phyloP scores from a whole-genome alignment of 169 alveolate genomes.

The Cryptosporidium xiaoi region DNA sequence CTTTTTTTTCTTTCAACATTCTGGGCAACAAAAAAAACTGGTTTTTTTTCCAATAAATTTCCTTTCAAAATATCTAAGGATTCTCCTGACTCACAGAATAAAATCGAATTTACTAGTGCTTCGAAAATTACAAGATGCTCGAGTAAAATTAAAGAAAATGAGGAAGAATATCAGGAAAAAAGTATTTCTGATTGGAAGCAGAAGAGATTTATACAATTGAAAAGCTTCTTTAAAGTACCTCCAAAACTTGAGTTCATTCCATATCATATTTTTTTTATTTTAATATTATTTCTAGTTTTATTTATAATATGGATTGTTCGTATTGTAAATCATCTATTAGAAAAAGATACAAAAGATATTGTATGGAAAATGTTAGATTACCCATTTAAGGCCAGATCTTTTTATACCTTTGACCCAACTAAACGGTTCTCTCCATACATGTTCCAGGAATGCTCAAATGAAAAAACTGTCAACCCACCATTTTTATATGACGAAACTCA shows the following conservation, averaged over 20 bases:
- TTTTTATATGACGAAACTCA: slow-evolving; percentile 36
- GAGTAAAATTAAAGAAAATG: neutral
- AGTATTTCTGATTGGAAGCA: neutral
- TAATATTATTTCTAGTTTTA: slow-evolving; percentile 9
- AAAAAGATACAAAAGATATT: slow-evolving; percentile 20
- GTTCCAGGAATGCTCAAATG: slow-evolving; percentile 29
- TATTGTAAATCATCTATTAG: slow-evolving; percentile 8
- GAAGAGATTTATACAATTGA: slow-evolving; percentile 4
- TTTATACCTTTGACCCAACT: slow-evolving; percentile 39
- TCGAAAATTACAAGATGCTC: neutral
- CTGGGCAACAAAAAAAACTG: slow-evolving; percentile 43
- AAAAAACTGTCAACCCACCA: slow-evolving; percentile 12
- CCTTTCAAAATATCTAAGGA: neutral
- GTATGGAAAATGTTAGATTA: slow-evolving; percentile 51
- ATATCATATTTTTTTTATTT: slow-evolving; percentile 38
- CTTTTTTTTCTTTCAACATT: slow-evolving; percentile 69
- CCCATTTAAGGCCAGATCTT: slow-evolving; percentile 67
- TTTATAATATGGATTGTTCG: slow-evolving; percentile 30
- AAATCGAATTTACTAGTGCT: slow-evolving; percentile 7
- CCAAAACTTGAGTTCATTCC: slow-evolving; percentile 72
- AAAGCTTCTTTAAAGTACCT: slow-evolving; percentile 34
- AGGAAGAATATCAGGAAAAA: neutral
- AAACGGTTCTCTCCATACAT: slow-evolving; percentile 50
- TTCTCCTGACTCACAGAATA: slow-evolving; percentile 23
- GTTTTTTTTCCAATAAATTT: slow-evolving; percentile 2